A percentile compares a stretch with the other conserved stretches of the same genome.
phyloP scores from a whole-genome alignment of 805 yeast species.

The Diddensiella transvaalensis region DNA sequence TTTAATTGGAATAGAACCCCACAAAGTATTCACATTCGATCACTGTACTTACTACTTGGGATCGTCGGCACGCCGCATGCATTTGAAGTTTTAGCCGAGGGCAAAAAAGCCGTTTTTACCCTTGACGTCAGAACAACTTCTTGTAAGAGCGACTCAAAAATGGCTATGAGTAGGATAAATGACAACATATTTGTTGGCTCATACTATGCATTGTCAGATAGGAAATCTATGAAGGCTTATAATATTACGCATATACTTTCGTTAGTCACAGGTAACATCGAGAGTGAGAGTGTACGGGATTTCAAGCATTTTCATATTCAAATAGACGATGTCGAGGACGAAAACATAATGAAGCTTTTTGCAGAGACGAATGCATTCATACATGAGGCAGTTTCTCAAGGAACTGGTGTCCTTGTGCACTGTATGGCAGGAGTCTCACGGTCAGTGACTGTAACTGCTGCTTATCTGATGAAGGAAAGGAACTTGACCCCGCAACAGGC shows the following conservation, averaged over 20 bases:
- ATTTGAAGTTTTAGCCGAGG: no score
- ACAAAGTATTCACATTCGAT: no score
- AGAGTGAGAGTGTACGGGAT: slow-evolving; percentile 44
- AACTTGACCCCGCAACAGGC: slow-evolving; percentile 59
- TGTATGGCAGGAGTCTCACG: slow-evolving; percentile 90
- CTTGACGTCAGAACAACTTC: no score
- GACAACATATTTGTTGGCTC: slow-evolving; percentile 63
- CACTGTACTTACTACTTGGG: no score
- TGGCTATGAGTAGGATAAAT: slow-evolving; percentile 21
- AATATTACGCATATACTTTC: slow-evolving; percentile 73
- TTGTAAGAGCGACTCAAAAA: no score
- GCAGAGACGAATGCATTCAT: slow-evolving; percentile 64
- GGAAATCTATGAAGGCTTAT: slow-evolving; percentile 47
- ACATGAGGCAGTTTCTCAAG: slow-evolving; percentile 44
- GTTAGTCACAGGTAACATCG: slow-evolving; percentile 60
- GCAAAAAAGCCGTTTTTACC: no score
- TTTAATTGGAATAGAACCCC: no score
- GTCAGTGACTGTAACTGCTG: slow-evolving; percentile 79
- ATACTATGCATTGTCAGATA: slow-evolving; percentile 56
- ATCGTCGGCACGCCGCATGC: no score
- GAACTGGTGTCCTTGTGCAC: slow-evolving; percentile 38
- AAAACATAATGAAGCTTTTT: slow-evolving; percentile 62
- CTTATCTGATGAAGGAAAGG: slow-evolving; percentile 81
- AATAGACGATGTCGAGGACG: slow-evolving; percentile 66
- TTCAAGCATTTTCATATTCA: slow-evolving; percentile 50